Percentiles rank a stretch among this genome's conserved stretches.
Evolutionary conservation across 306 rosid species (phyloP).

Genomic region (Sicyos baderoa): DNA sequence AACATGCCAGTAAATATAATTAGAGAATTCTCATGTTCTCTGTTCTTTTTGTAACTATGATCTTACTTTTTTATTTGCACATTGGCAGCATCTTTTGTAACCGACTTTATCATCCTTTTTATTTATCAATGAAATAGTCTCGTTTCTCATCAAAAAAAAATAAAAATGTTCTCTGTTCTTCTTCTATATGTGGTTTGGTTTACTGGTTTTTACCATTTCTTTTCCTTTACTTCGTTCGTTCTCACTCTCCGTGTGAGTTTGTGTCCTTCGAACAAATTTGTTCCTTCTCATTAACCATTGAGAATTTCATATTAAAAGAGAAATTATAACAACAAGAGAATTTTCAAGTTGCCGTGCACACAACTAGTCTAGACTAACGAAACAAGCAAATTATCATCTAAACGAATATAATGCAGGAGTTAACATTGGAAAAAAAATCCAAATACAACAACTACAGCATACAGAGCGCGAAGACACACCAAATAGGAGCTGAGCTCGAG

Average conservation of each 20-base stretch:
- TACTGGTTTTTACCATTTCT: neutral
- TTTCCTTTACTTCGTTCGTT: neutral
- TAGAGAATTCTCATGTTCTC: neutral
- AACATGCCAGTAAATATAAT: too few relatives aligned
- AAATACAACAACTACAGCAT: neutral
- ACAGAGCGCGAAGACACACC: constrained; percentile 35
- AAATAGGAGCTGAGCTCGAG: constrained; percentile 55
- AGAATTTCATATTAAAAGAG: neutral
- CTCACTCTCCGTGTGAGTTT: neutral
- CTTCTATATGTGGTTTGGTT: too few relatives aligned
- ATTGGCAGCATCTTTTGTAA: too few relatives aligned
- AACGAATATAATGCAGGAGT: neutral
- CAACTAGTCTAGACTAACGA: neutral
- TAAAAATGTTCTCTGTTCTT: too few relatives aligned
- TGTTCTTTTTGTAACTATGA: too few relatives aligned
- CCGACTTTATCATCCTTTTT: too few relatives aligned
- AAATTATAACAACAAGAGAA: too few relatives aligned
- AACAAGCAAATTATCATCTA: neutral
- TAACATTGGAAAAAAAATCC: neutral
- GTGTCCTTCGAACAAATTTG: neutral
- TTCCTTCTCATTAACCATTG: neutral
- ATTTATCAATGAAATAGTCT: too few relatives aligned
- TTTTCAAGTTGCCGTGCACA: too few relatives aligned
- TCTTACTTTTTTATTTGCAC: too few relatives aligned
- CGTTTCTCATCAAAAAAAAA: too few relatives aligned